Conservation (phyloP, 345 rosid genomes). For the Limnanthes douglasii region DNA sequence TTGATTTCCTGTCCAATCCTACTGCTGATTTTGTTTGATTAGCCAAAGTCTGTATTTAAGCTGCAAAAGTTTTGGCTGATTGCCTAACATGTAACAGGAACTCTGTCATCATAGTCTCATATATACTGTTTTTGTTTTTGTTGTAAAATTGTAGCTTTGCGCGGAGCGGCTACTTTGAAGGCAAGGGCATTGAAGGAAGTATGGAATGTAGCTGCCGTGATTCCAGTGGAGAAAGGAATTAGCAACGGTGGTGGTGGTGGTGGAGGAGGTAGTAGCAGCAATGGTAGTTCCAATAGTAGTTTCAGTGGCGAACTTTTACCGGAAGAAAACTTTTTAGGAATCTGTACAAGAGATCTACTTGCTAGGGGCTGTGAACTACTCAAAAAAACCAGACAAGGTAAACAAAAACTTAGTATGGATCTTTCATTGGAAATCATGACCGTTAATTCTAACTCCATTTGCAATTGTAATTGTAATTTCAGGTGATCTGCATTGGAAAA, state of each 20-base stretch:
- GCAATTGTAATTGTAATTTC: conserved; percentile 15
- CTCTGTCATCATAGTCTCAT: no score
- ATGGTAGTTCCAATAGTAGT: conserved; percentile 68
- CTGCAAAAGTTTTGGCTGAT: no score
- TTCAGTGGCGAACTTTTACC: conserved; percentile 75
- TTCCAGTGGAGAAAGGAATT: conserved; percentile 68
- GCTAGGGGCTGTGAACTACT: conserved; percentile 92
- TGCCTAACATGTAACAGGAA: no score
- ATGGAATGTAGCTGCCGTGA: conserved; percentile 89
- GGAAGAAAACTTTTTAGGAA: conserved; percentile 80
- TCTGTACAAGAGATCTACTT: conserved; percentile 69
- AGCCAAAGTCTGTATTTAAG: no score
- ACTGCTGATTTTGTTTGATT: no score
- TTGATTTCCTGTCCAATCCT: no score
- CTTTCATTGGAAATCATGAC: no score
- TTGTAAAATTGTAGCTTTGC: conserved; percentile 32
- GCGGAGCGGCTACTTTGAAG: conserved; percentile 85
- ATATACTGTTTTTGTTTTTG: neutral
- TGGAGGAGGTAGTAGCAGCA: conserved; percentile 34
- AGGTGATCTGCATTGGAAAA: conserved; percentile 97
- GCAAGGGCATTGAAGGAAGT: conserved; percentile 80
- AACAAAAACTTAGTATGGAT: neutral
- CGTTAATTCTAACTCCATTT: no score
- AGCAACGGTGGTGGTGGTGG: conserved; percentile 34
- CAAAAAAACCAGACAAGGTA: conserved; percentile 93